These are phyloP conservation scores for Marchantia paleacea DNA, from an alignment of 225 moss, liverwort and hornwort species.

Conservation along the genomic window DNA sequence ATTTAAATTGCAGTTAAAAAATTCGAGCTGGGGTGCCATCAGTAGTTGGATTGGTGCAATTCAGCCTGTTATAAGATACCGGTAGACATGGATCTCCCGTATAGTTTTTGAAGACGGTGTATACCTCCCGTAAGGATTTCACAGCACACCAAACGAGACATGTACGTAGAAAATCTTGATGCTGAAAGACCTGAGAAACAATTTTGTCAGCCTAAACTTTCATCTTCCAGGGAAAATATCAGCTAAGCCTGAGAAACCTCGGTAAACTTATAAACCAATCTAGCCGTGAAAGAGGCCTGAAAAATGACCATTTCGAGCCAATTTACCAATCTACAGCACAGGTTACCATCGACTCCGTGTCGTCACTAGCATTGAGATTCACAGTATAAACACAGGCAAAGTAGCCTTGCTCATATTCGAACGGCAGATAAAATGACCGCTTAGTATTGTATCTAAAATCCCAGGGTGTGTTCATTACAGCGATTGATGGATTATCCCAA, in stretches of 20 bases:
- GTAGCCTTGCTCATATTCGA: too few relatives aligned
- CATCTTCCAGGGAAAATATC: too few relatives aligned
- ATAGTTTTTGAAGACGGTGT: background rate
- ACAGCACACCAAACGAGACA: too few relatives aligned
- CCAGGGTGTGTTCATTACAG: background rate
- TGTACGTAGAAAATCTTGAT: too few relatives aligned
- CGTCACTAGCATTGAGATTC: background rate
- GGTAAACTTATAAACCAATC: too few relatives aligned
- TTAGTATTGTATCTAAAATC: background rate
- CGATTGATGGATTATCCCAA: background rate
- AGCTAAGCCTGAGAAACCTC: too few relatives aligned
- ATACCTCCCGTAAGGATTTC: background rate
- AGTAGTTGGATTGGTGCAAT: background rate
- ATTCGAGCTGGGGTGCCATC: background rate
- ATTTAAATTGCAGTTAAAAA: background rate
- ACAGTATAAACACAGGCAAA: background rate
- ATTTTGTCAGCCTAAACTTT: too few relatives aligned
- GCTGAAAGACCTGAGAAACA: too few relatives aligned
- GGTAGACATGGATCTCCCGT: constrained; percentile 1
- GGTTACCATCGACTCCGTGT: background rate
- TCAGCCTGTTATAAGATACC: background rate
- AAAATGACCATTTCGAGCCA: too few relatives aligned
- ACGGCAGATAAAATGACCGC: background rate
- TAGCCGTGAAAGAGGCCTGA: too few relatives aligned
- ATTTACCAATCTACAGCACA: too few relatives aligned